Evolutionary conservation across 495 filamentous ascomycete species (phyloP), one percentile per base, ranked within the genome.

Genomic region (Astrothelium macrocarpum): DNA sequence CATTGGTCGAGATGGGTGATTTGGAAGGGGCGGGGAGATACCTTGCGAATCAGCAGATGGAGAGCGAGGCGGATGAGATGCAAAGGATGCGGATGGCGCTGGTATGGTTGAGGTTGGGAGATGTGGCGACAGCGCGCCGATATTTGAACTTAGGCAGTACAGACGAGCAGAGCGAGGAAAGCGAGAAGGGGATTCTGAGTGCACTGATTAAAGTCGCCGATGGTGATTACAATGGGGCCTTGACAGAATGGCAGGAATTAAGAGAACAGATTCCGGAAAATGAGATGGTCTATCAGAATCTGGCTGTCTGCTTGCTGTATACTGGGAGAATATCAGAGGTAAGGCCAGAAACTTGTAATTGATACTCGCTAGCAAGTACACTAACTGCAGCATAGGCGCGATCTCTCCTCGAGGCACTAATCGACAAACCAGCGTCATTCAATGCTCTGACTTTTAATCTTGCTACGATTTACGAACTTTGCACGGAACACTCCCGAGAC

Each of bases 1-100:
- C 87, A 31, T 71, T 97, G 60, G 80, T 96, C 2, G 92, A 97
- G 76, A 95, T 95, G 90, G 90, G 90, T 7, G 91, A 97, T 72
- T 70, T 93, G 1, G 83, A 84, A 60, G 87, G 85, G 9, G 94
- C 92, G 1, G 81, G 73, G n/a, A 73, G 85, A 53, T 87, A 90
- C 67, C 76, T 98, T 0, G 76, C 71, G 9, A 76, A 75, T 10
- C 59, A 86, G 25, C n/a, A 29, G 49, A 62, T 49, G 5, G 62
- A 66, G 18, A 64, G 34, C 2, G 73, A 73, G 12, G 71, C 69
- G 1, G 69, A 77, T 25, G 62, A 65, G 42, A 76, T 72, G 59
- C 65, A 73, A 9, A 76, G 72, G n/a, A 62, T 73, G 31, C 76
- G 80, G 61, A 72, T 83, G 66, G 84, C 86, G 20, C 78, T 97